These are phyloP conservation scores for Malus hybrid DNA, from an alignment of 331 rosid species.

Conservation along the genomic window DNA sequence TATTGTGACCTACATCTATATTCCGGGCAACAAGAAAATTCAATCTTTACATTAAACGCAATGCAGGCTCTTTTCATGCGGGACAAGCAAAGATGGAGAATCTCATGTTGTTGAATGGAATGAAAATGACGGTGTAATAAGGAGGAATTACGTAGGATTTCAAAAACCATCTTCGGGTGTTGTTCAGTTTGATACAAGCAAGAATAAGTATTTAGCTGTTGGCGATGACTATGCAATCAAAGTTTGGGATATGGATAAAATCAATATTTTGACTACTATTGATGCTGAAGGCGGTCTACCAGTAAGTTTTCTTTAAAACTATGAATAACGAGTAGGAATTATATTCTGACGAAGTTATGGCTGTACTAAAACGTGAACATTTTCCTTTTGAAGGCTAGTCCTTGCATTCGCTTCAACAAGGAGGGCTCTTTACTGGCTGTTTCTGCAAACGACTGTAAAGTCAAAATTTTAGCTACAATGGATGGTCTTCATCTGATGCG, in stretches of 20 bases:
- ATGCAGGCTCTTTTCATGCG: constrained; percentile 60
- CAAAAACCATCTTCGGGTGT: constrained; percentile 28
- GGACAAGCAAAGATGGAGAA: constrained; percentile 48
- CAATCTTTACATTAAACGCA: neutral
- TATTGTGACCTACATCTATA: neutral
- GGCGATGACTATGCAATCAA: constrained; percentile 51
- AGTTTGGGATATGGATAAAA: constrained; percentile 57
- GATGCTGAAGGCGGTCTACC: constrained; percentile 60
- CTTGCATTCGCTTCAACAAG: constrained; percentile 92
- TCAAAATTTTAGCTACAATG: constrained; percentile 61
- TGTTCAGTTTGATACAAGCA: constrained; percentile 44
- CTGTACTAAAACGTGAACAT: neutral
- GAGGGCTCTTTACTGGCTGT: constrained; percentile 80
- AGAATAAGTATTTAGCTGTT: constrained; percentile 50
- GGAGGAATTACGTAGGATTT: constrained; percentile 46
- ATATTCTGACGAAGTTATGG: neutral
- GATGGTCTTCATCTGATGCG: constrained; percentile 64
- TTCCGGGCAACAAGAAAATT: neutral
- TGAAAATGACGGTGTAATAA: constrained; percentile 44
- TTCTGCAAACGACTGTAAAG: constrained; percentile 71
- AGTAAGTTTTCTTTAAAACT: constrained; percentile 28
- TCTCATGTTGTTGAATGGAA: constrained; percentile 60
- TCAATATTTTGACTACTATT: constrained; percentile 27
- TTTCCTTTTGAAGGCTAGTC: constrained; percentile 50
- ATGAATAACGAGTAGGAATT: neutral